Evolutionary conservation across 305 asterid genomes (phyloP).

Genomic region (Nicotiana rustica): DNA sequence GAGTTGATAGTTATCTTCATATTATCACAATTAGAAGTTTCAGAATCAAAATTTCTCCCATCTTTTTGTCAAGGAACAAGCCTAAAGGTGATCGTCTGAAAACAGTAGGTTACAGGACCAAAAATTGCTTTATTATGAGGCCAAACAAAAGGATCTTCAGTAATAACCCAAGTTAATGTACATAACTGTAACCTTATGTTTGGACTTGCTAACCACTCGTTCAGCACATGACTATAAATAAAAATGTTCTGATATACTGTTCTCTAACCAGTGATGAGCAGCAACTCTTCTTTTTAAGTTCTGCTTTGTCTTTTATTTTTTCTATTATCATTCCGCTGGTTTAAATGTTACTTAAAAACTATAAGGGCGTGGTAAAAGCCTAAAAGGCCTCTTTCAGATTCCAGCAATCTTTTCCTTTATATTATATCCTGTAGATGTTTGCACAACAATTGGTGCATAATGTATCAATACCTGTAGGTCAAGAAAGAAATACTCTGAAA

Average conservation of each 20-base stretch:
- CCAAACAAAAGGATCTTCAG: constrained; percentile 10
- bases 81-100: not conserved
- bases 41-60: not conserved
- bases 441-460: constrained; percentile 23
- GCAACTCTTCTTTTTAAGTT: constrained; percentile 7
- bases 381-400: not conserved
- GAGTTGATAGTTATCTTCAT: not conserved
- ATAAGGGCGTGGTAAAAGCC: not conserved
- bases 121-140: not conserved
- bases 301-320: not conserved
- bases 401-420: constrained; percentile 26
- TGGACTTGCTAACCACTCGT: constrained; percentile 24
- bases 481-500: constrained; percentile 28
- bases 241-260: not conserved
- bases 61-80: not conserved
- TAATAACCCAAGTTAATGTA: not conserved
- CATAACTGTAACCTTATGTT: not conserved
- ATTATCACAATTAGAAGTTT: not conserved
- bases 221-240: not conserved
- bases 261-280: not conserved
- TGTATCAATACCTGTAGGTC: constrained; percentile 3
- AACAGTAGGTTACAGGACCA: not conserved
- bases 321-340: not conserved
- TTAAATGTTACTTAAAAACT: not conserved
- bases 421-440: constrained; percentile 3